These are phyloP conservation scores for Mycena epipterygia DNA, from an alignment of 768 basidiomycete species.

Conservation along the genomic window DNA sequence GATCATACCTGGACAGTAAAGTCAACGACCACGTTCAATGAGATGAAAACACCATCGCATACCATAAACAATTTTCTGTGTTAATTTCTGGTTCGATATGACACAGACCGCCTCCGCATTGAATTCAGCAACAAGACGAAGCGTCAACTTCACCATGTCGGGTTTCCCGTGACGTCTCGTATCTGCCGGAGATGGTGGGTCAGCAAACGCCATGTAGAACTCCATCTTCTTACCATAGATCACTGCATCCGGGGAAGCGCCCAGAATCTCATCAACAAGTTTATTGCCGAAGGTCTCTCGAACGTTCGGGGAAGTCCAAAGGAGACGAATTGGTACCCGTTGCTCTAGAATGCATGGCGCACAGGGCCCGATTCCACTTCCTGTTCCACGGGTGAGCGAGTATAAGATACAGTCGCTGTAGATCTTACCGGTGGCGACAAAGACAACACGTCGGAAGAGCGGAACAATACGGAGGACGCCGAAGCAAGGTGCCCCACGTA, in stretches of 20 bases:
- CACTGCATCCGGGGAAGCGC: slow-evolving; percentile 67
- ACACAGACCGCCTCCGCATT: slow-evolving; percentile 68
- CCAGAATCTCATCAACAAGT: slow-evolving; percentile 68
- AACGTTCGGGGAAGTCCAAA: slow-evolving; percentile 76
- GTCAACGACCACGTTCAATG: not conserved
- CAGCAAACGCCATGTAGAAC: not conserved
- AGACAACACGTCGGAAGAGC: slow-evolving; percentile 66
- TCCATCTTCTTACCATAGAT: slow-evolving; percentile 60
- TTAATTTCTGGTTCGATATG: slow-evolving; percentile 71
- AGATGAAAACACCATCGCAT: slow-evolving; percentile 38
- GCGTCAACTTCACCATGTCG: slow-evolving; percentile 63
- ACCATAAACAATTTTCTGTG: slow-evolving; percentile 70
- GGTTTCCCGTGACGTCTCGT: slow-evolving; percentile 62
- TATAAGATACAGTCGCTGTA: slow-evolving; percentile 18
- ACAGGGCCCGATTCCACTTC: slow-evolving; percentile 72
- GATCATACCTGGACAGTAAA: slow-evolving; percentile 44
- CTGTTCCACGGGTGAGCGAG: not conserved
- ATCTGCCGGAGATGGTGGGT: slow-evolving; percentile 42
- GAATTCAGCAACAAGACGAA: slow-evolving; percentile 61
- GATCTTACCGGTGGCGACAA: slow-evolving; percentile 68
- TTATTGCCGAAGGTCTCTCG: slow-evolving; percentile 74
- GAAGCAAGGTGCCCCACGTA: slow-evolving; percentile 68
- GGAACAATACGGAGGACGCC: slow-evolving; percentile 69
- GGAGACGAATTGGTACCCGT: slow-evolving; percentile 64
- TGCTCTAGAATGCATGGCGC: slow-evolving; percentile 67